Conservation (phyloP, 257 asterid genomes). For the Solanum chmielewskii region DNA sequence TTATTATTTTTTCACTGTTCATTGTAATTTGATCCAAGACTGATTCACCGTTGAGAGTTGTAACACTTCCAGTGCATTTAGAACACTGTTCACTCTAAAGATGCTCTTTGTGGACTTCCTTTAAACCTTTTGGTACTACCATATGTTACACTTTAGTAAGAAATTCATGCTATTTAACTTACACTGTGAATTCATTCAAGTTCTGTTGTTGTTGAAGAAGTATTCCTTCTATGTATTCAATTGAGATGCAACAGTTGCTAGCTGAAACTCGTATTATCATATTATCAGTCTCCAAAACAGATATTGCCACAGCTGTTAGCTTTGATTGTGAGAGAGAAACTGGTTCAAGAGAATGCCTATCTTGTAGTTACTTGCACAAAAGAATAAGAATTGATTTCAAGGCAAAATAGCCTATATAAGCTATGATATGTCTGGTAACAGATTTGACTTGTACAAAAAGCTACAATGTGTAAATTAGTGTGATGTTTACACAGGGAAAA, state of each 20-base stretch:
- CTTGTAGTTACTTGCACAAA: neutral
- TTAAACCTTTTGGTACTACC: no score
- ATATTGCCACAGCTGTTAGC: neutral
- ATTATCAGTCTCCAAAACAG: neutral
- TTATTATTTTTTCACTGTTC: neutral
- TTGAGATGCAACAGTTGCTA: neutral
- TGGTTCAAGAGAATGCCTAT: neutral
- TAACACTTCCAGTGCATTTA: neutral
- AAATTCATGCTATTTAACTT: neutral
- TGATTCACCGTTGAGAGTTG: neutral
- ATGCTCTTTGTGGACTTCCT: neutral
- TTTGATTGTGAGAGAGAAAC: neutral
- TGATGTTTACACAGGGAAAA: constrained; percentile 18
- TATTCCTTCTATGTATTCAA: neutral
- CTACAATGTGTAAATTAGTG: constrained; percentile 6
- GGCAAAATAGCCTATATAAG: neutral
- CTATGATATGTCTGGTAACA: neutral
- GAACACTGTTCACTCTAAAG: neutral
- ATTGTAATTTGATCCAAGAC: neutral
- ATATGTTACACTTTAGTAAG: neutral
- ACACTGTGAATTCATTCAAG: neutral
- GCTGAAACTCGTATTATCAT: neutral
- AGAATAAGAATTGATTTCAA: neutral
- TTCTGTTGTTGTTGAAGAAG: neutral
- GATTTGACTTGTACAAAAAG: constrained; percentile 7